Evolutionary conservation across 2,329 filamentous ascomycete species (phyloP), one percentile per base, ranked within the genome.

Genomic region (Clonostachys rosea): DNA sequence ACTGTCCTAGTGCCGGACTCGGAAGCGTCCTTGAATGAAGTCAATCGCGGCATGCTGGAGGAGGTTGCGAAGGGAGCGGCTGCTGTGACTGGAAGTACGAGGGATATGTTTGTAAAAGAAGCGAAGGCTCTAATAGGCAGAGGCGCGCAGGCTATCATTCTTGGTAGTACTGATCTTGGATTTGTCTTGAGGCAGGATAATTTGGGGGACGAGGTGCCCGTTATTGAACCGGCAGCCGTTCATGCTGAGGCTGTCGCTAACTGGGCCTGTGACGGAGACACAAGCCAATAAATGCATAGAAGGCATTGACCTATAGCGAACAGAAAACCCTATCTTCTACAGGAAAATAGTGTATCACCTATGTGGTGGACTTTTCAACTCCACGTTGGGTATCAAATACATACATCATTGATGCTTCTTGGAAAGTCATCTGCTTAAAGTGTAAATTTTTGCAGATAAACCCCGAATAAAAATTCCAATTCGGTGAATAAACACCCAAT

Each of bases 11-110:
- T 51, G 3, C 49, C 49, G 3, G 49, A 44, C 13, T 43, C 49
- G 9, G 44, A 30, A 17, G 47, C 17, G 7, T 42, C 16, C 9
- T 24, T 47, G 34, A 14, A 49, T 4, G 47, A 47, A 34, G 36
- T 49, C 18, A 51, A 51, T 36, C 40, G 49, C 13, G 49, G 49
- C 5, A 51, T 51, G 49, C 16, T 51, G 44, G 49, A 51, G 42
- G 49, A 51, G 42, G 49, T 51, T 9, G 49, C 42, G 30, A 49
- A 47, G 42, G 49, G 49, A 6, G 42, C 44, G 3, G 42, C 41
- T 12, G 42, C 43, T 6, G 47, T 51, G 16, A 49, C 47, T 11
- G 24, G 34, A 6, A 14, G 39, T 18, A 51, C 49, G 17, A 49
- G 41, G 40, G 39, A n/a, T 13, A 49, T 51, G 49, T 51, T 51